Evolutionary conservation across 78 protist genomes (phyloP), one percentile per base, ranked within the genome.

Genomic region (Polysphondylium violaceum): DNA sequence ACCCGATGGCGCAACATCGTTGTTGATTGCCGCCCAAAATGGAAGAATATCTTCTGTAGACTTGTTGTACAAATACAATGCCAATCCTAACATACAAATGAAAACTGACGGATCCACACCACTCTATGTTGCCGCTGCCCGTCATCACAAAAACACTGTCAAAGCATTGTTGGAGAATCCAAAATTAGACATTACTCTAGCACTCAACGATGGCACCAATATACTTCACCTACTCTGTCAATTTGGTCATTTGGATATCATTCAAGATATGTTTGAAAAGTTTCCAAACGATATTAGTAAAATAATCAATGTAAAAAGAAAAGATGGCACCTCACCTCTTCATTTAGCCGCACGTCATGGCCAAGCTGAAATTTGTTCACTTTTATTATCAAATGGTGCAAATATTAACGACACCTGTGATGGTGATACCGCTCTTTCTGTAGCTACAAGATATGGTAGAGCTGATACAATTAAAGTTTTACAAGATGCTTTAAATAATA

Each of bases 281-380:
- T 65, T 63, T 53, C 41, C 68, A 51, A n/a, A 21, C 3, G 27
- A 31, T 1, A 83, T 47, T 31, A 8, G 29, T 36, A n/a, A n/a
- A n/a, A n/a, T n/a, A n/a, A 14, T 58, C 2, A 67, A 83, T 69
- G 19, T 23, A 38, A 69, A 41, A 8, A 55, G 38, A 35, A 56
- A 68, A 41, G 59, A n/a, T 53, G 79, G 77, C 21, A 11, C 50
- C 6, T 69, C 91, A 1, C 79, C 91, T 19, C 43, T 83, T 2
- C 73, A 44, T 21, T 68, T 59, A n/a, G 91, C 91, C 21, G 91
- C 91, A 4, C 43, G 91, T 40, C 91, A 83, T 56, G 91, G 91
- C 29, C 91, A 83, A 43, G 27, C 11, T 58, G 53, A 67, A 29
- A 61, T 69, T 23, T 83, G 91, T 69, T 21, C 40, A 58, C 14